These are phyloP conservation scores for Aureobasidium sp. DNA, from an alignment of 2,329 filamentous ascomycete genomes.

Conservation along the genomic window DNA sequence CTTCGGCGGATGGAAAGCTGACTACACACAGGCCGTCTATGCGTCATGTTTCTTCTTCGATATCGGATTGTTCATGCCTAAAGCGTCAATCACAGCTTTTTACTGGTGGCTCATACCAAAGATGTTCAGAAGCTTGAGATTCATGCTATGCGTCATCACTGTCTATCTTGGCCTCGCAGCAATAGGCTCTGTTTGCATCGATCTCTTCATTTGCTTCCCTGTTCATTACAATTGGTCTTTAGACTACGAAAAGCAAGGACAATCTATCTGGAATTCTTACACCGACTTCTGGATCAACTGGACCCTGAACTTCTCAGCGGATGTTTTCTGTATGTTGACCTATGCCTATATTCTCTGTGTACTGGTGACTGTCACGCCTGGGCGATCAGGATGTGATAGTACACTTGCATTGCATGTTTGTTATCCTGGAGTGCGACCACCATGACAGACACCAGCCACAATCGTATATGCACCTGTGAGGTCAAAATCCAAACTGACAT, in stretches of 20 bases:
- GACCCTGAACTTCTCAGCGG: neutral
- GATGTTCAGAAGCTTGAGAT: neutral
- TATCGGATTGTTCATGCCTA: neutral
- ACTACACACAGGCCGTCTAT: neutral
- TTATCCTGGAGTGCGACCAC: too few species aligned
- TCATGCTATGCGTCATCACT: neutral
- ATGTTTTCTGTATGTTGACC: neutral
- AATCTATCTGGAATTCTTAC: constrained; percentile 3
- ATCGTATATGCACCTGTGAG: neutral
- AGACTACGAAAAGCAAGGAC: neutral
- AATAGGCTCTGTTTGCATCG: neutral
- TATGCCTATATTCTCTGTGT: neutral
- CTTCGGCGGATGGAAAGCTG: neutral
- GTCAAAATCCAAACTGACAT: too few species aligned
- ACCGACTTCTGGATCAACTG: neutral
- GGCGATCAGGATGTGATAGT: too few species aligned
- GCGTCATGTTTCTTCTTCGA: constrained; percentile 8
- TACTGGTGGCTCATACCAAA: constrained; percentile 6
- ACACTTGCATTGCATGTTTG: too few species aligned
- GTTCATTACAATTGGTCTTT: neutral
- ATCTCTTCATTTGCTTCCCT: neutral
- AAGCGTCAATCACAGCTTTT: constrained; percentile 1
- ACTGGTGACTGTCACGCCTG: neutral
- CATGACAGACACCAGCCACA: too few species aligned
- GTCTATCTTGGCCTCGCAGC: neutral